Percentiles rank a stretch among this genome's conserved stretches.
These are phyloP conservation scores for Lasiosphaeria hispida DNA, from an alignment of 495 filamentous ascomycete genomes.

Conservation along the genomic window DNA sequence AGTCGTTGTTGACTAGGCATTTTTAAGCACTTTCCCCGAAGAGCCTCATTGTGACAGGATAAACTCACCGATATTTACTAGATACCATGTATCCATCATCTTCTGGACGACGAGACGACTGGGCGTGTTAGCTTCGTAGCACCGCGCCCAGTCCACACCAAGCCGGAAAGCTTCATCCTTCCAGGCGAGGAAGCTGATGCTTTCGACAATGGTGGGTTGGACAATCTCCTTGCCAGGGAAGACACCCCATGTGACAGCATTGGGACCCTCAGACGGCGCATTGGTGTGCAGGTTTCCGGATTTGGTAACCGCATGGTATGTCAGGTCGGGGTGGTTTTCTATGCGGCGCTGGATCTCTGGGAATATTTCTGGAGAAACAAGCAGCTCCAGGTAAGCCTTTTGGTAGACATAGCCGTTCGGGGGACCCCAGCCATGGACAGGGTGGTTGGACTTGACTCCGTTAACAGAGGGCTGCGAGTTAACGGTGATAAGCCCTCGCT, in stretches of 20 bases:
- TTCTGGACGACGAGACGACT: conserved; percentile 77
- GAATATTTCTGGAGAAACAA: conserved; percentile 77
- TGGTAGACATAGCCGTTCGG: conserved; percentile 96
- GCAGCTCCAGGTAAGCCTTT: conserved; percentile 92
- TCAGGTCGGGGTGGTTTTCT: conserved; percentile 73
- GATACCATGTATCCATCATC: conserved; percentile 85
- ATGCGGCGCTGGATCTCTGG: conserved; percentile 77
- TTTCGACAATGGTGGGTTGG: conserved; percentile 98
- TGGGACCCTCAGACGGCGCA: conserved; percentile 77
- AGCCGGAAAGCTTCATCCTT: conserved; percentile 96
- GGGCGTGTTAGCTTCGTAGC: conserved; percentile 73
- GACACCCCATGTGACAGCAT: conserved; percentile 98
- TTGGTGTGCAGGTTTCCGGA: conserved; percentile 82
- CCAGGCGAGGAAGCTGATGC: conserved; percentile 96
- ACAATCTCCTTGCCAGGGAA: conserved; percentile 99
- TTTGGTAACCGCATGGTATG: conserved; percentile 89
- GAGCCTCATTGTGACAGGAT: too few species aligned
- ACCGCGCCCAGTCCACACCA: conserved; percentile 90
- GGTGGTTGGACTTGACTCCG: conserved; percentile 84
- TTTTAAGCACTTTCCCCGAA: conserved; percentile 8
- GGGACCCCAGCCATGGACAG: conserved; percentile 91
- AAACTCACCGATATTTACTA: conserved; percentile 88
- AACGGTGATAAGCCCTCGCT: conserved; percentile 85
- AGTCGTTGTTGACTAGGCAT: conserved; percentile 85
- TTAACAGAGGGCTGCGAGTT: conserved; percentile 97